Conservation (phyloP, 345 rosid species). For the Limnanthes douglasii region DNA sequence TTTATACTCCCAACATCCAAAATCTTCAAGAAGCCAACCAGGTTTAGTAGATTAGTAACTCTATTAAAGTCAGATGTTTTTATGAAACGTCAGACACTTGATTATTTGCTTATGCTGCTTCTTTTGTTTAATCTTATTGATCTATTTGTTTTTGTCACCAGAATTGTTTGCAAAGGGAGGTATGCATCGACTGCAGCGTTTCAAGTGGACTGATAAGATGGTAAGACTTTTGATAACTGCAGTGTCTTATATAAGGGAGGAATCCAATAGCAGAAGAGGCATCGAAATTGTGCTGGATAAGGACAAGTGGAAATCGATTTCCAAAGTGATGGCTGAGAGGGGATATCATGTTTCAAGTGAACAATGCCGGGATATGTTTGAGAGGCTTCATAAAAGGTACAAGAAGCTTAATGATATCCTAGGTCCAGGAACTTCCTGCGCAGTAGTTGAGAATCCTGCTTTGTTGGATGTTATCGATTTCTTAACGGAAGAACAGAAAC, state of each 20-base stretch:
- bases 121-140: no score
- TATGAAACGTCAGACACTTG: no score
- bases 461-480: slow-evolving; percentile 61
- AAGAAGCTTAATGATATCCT: slow-evolving; percentile 89
- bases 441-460: slow-evolving; percentile 77
- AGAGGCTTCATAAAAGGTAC: slow-evolving; percentile 85
- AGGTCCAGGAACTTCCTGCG: slow-evolving; percentile 86
- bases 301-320: slow-evolving; percentile 86
- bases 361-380: slow-evolving; percentile 94
- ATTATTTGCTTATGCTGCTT: no score
- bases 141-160: no score
- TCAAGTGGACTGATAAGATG: slow-evolving; percentile 95
- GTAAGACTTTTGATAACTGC: slow-evolving; percentile 83
- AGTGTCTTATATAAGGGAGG: slow-evolving; percentile 79
- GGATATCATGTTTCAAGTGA: slow-evolving; percentile 81
- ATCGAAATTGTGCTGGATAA: slow-evolving; percentile 70
- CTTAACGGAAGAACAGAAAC: slow-evolving; percentile 65
- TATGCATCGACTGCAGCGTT: no score
- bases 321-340: slow-evolving; percentile 84
- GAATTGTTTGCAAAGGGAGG: no score
- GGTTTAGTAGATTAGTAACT: no score
- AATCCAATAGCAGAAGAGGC: slow-evolving; percentile 40
- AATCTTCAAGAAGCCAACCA: no score
- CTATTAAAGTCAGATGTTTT: no score
- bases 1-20: no score